Base-by-base conservation (phyloP, 2,329 filamentous ascomycete genomes). In the Alternaria metachromatica region DNA sequence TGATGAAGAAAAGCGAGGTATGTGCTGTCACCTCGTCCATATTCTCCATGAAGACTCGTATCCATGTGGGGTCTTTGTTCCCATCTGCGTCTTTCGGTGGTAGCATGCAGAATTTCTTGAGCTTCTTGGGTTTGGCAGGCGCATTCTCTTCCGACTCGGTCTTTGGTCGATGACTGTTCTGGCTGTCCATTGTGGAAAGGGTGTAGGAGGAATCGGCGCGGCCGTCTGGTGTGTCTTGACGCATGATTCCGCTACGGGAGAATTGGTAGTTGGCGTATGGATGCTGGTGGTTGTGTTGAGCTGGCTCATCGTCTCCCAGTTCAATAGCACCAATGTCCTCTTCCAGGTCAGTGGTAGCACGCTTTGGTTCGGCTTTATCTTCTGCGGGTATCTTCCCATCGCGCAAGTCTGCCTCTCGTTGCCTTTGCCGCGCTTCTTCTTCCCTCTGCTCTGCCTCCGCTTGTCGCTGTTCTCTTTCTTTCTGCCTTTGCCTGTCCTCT, bases 1-100 rank as follows among this genome's bases (percentile, higher is more conserved):
- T 89, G 0, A 88, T 81, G 12, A 92, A 87, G 81, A 97, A 97
- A 55, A 97, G 82, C 0, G 91, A 90, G 65, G 92, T 95, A 77
- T 97, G 94, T 10, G 94, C 94, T 7, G 88, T 89, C 1, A 97
- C 91, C 79, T 97, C 92, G 75, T 97, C 94, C 64, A 96, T 89
- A 56, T 89, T 89, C 62, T 90, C 87, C 92, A 97, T 96, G 72
- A 89, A 90, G 3, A 97, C 87, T 48, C 90, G 85, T 1, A 94
- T 83, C 94, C 94, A 97, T 15, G 89, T 87, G 5, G 86, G 82
- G 76, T 97, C 93, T 46, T 84, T 82, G 63, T 84, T 82, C 7
- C 88, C 89, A 56, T 84, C 84, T 20, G 83, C 80, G 55, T 86
- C 83, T 54, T 83, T 84, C 0, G 91, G 82, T 1, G 87, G 93